Conservation (phyloP, 352 stramenopile genomes). For the Globisporangium nodosum region DNA sequence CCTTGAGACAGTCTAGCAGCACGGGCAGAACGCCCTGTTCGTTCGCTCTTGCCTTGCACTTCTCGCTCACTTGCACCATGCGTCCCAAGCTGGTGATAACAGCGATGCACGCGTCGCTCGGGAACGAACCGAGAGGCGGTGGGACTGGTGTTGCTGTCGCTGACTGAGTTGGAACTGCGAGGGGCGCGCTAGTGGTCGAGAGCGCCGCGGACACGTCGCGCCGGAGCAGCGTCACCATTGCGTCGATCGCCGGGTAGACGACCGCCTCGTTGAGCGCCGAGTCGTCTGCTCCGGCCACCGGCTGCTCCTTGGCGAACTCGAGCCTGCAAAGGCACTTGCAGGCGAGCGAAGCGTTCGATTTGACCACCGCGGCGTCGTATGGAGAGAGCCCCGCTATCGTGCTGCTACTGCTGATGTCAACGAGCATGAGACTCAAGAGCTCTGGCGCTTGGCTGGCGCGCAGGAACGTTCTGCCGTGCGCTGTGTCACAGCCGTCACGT, state of each 20-base stretch:
- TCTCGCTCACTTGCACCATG: slow-evolving; percentile 35
- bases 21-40: slow-evolving; percentile 25
- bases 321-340: slow-evolving; percentile 31
- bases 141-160: slow-evolving; percentile 11
- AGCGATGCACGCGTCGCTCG: slow-evolving; percentile 17
- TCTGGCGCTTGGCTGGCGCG: not conserved
- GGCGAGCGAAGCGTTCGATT: slow-evolving; percentile 23
- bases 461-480: slow-evolving; percentile 12
- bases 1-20: slow-evolving; percentile 36
- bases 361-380: slow-evolving; percentile 24
- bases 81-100: slow-evolving; percentile 44
- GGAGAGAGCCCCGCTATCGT: not conserved
- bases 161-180: no score
- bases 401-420: not conserved
- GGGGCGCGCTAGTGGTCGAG: not conserved
- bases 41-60: slow-evolving; percentile 34
- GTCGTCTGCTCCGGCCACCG: not conserved
- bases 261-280: slow-evolving; percentile 3
- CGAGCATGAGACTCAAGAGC: slow-evolving; percentile 17
- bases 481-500: slow-evolving; percentile 5
- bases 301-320: slow-evolving; percentile 28
- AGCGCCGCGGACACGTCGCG: slow-evolving; percentile 27
- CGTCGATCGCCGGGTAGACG: slow-evolving; percentile 24
- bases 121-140: slow-evolving; percentile 22
- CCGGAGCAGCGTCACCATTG: slow-evolving; percentile 31